A percentile compares a stretch with the other conserved stretches of the same genome.
Conservation (phyloP, 31 red algal species). For the Asparagopsis taxiformis region DNA sequence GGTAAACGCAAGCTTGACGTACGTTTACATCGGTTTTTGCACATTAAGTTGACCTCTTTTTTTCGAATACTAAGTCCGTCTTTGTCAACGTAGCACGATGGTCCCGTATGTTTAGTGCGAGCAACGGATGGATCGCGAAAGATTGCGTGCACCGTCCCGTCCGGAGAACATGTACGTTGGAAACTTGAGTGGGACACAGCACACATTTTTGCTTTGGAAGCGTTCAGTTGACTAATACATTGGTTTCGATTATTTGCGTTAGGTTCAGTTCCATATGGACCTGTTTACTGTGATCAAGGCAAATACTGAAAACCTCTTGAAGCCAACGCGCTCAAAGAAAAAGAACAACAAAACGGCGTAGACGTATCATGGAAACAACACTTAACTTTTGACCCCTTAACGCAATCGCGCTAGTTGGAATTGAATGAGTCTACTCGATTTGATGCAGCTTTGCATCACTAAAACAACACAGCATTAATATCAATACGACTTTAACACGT, state of each 20-base stretch:
- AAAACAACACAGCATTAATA: too few species aligned
- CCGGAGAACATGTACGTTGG: constrained; percentile 44
- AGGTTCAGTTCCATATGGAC: constrained; percentile 71
- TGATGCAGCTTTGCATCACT: too few species aligned
- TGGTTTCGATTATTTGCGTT: too few species aligned
- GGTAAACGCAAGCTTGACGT: constrained; percentile 42
- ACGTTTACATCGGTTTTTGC: background rate
- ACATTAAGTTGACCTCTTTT: too few species aligned
- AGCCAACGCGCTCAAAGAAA: constrained; percentile 49
- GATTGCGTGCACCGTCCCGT: constrained; percentile 52
- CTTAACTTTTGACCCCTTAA: too few species aligned
- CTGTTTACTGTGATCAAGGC: constrained; percentile 75
- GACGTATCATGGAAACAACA: too few species aligned
- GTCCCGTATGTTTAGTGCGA: constrained; percentile 59
- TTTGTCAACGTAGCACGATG: constrained; percentile 11
- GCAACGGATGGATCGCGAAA: constrained; percentile 73
- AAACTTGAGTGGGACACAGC: too few species aligned
- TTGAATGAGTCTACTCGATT: too few species aligned
- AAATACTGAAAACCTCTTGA: constrained; percentile 42
- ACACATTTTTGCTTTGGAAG: background rate
- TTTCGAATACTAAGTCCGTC: background rate
- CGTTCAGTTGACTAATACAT: background rate
- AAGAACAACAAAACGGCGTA: constrained; percentile 21
- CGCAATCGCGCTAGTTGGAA: too few species aligned
- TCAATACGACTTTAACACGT: too few species aligned